Base-by-base conservation (phyloP, 805 yeast genomes). In the Komagataella populi region DNA sequence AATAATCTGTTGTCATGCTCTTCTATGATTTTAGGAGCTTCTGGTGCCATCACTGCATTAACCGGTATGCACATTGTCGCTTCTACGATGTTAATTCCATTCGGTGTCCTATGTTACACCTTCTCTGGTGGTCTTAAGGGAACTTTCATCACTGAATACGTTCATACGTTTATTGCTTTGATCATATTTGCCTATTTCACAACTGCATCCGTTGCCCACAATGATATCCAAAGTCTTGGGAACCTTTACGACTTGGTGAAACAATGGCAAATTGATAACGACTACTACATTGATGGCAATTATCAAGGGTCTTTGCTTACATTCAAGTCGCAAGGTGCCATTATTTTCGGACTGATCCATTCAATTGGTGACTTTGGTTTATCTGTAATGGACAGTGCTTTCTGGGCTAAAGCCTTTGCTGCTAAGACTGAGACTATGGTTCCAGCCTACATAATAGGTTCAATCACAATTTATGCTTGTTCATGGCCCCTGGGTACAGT, bases 361-460 rank as follows among this genome's bases (percentile, higher is more conserved):
- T 59, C 68, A 5, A 54, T 61, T 36, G 72, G 73, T 48, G 69
- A 67, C 52, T 62, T 68, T 49, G 72, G 71, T 6, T 56, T 67
- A 22, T 64, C 71, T 2, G 64, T 70, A 17, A 63, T 67, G 63
- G 74, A 70, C 55, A 60, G 67, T 23, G 65, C 70, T 2, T 70
- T 67, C 50, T 69, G 72, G 70, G 73, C 70, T 55, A 69, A 69
- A 52, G 60, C 70, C 12, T 66, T 68, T 50, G 62, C 69, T 54
- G 68, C 73, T 10, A 59, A 65, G 55, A 56, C 62, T 17, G 61
- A 57, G 16, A 68, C 71, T 17, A 60, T 66, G 20, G 68, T 67
- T 50, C 70, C 71, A 3, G 73, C 71, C 8, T 69, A 69, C 52
- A 54, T 65, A 24, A 57, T 63, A 47, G 70, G 69, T 6, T 70